Conservation (phyloP, 345 rosid species). For the Nephelium lappaceum region DNA sequence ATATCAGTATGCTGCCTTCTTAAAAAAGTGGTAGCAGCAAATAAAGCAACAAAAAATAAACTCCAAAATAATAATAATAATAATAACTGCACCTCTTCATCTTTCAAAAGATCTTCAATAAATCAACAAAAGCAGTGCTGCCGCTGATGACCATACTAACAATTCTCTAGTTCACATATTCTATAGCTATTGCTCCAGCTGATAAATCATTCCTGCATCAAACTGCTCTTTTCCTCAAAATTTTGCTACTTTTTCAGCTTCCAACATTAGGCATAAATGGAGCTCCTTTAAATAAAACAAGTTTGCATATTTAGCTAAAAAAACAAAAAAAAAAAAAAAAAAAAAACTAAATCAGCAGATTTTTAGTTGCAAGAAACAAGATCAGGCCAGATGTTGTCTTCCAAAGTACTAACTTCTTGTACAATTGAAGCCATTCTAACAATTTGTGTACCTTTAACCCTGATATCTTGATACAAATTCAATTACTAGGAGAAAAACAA, state of each 20-base stretch:
- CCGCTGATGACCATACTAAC: not conserved
- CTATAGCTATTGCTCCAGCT: not conserved
- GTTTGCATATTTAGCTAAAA: not conserved
- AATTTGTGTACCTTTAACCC: not conserved
- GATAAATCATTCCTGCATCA: not conserved
- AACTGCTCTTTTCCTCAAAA: not conserved
- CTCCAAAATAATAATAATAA: no score
- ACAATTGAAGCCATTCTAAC: not conserved
- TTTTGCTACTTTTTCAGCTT: not conserved
- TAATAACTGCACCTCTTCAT: not conserved
- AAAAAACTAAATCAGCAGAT: not conserved
- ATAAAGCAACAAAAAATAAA: not conserved
- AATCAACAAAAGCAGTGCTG: not conserved
- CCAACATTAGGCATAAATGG: not conserved
- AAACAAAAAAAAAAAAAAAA: no score
- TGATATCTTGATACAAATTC: no score
- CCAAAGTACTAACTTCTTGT: not conserved
- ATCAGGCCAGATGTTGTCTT: not conserved
- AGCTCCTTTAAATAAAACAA: no score
- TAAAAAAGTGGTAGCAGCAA: not conserved
- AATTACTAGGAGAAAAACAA: no score
- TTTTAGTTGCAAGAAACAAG: not conserved
- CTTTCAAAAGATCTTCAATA: not conserved
- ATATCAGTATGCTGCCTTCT: not conserved
- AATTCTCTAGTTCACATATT: not conserved